Evolutionary conservation across 2,329 filamentous ascomycete species (phyloP), one percentile per base, ranked within the genome.

Genomic region (Rhynchosporium graminicola): DNA sequence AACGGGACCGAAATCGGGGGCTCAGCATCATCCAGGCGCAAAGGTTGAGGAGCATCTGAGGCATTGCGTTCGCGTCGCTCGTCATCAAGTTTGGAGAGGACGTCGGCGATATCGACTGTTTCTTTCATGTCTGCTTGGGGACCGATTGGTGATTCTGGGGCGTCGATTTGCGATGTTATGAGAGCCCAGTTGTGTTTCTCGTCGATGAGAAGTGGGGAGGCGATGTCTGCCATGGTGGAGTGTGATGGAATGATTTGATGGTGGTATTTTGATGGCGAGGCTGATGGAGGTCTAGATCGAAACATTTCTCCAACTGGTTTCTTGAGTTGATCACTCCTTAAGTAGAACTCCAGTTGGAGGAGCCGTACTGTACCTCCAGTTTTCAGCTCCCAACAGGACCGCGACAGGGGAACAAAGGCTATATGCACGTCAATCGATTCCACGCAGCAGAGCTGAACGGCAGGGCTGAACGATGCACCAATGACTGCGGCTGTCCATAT

Each of bases 391-490:
- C 47, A 3, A 47, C 20, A 47, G 45, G 20, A 47, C 45, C 45
- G 28, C 20, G 45, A 50, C 42, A n/a, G 7, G 36, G 12, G 36
- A 8, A 7, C 7, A 40, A n/a, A n/a, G 10, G 10, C 15, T 7
- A 43, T 43, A 8, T 43, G 47, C 47, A 50, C 47, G 47, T 50
- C 47, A 50, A 50, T n/a, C 4, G 12, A 31, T 50, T 50, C 15
- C 47, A 50, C 47, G 28, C 9, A 15, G 28, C 47, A 31, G 29
- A 50, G 47, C 47, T 50, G 47, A 50, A 50, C 15, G n/a, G 29
- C 29, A 15, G 7, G 26, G 29, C 26, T 31, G 36, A 12, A 31
- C 28, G 47, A 33, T 31, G 47, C 20, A 50, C 47, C 47, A 50
- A 50, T 50, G 47, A 50, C n/a, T 13, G 28, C 47, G 29, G 29